Base-by-base conservation (phyloP, 805 yeast genomes). In the Pichia insulana region DNA sequence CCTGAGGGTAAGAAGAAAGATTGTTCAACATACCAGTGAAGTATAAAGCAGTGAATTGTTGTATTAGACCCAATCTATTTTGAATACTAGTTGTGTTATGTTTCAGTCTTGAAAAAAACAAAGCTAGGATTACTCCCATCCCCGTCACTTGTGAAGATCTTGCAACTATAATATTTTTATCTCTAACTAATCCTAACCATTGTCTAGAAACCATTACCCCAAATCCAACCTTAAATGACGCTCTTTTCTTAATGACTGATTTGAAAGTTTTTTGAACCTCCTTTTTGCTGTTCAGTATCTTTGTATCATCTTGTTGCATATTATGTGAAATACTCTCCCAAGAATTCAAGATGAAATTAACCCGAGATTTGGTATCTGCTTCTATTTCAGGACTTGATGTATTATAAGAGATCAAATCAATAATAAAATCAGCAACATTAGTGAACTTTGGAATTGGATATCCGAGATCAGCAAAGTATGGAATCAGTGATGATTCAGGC, bases 21-120 rank as follows among this genome's bases (percentile, higher is more conserved):
- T 85, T 86, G 52, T 81, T 83, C 42, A 87, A 69, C 71, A 86
- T 74, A 1, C 96, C 96, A 37, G 79, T 78, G 57, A 78, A 87
- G 55, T 82, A 86, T 40, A 86, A 57, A 26, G 86, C 78, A 18
- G 81, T 65, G 3, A 80, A 71, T 54, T 83, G 84, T 58, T 87
- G 95, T 3, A 82, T 70, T 38, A 86, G 62, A 3, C 95, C 95
- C 15, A 87, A 60, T 49, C 94, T 65, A 58, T 85, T 76, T 44
- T 69, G 69, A 27, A 84, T 70, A 28, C 90, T 80, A 20, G 65
- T 65, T 31, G 55, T 55, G 31, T 63, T 57, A 41, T 73, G 61
- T 42, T 67, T 68, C 36, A 80, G 52, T 8, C 84, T 82, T 1
- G 85, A 67, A 64, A 78, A 86, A 53, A 71, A 87, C 34, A 86